Evolutionary conservation across 2,329 filamentous ascomycete genomes (phyloP).

Genomic region (Trichoderma pleuroti): DNA sequence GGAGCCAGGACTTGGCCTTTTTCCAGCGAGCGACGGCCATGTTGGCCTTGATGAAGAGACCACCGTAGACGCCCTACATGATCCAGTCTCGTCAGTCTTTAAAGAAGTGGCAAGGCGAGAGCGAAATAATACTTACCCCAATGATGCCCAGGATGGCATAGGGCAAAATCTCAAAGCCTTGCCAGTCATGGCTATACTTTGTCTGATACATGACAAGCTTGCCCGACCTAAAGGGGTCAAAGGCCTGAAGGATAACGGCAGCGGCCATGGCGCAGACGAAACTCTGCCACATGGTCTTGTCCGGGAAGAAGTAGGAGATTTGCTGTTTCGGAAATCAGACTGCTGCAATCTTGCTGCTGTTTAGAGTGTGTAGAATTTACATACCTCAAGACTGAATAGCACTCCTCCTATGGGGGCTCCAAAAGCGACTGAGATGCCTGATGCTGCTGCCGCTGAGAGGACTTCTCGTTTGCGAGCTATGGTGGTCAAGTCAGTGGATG

Average conservation of each 20-base stretch:
- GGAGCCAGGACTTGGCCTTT: constrained; percentile 60
- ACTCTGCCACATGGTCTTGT: constrained; percentile 99
- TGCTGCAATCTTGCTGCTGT: neutral
- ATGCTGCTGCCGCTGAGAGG: constrained; percentile 85
- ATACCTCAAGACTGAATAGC: constrained; percentile 85
- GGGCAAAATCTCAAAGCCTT: constrained; percentile 87
- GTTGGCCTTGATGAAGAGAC: constrained; percentile 91
- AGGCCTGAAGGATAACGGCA: constrained; percentile 84
- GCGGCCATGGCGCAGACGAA: constrained; percentile 99
- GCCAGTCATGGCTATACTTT: constrained; percentile 87
- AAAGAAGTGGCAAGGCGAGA: too few species aligned
- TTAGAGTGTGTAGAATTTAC: neutral
- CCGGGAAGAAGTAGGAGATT: constrained; percentile 94
- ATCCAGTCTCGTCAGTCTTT: neutral
- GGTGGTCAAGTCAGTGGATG: neutral
- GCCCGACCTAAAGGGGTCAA: constrained; percentile 92
- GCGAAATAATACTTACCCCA: constrained; percentile 48
- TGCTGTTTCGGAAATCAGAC: constrained; percentile 49
- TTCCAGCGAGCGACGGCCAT: constrained; percentile 83
- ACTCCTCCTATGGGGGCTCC: constrained; percentile 92
- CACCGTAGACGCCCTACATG: constrained; percentile 79
- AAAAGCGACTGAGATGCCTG: constrained; percentile 91
- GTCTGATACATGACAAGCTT: constrained; percentile 96
- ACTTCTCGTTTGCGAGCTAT: constrained; percentile 88
- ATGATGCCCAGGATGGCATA: constrained; percentile 83